A percentile compares a stretch with the other conserved stretches of the same genome.
These are phyloP conservation scores for Discostella pseudostelligera DNA, from an alignment of 108 stramenopile species.

Conservation along the genomic window DNA sequence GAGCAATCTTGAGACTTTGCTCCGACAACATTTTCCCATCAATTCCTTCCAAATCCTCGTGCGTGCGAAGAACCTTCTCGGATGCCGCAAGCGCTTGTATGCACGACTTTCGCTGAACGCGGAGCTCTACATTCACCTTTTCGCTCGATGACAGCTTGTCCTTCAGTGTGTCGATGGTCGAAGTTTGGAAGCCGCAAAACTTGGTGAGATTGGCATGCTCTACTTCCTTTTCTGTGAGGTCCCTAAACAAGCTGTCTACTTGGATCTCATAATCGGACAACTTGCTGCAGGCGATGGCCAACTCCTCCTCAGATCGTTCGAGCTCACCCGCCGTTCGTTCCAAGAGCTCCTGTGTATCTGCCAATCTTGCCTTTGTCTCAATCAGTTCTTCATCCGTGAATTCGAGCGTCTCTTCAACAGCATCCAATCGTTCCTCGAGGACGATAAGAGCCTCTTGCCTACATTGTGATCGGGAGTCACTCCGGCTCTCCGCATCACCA, in stretches of 20 bases:
- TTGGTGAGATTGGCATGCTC: conserved; percentile 24
- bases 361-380: conserved; percentile 22
- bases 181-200: conserved; percentile 27
- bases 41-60: conserved; percentile 33
- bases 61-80: conserved; percentile 38
- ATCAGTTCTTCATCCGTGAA: conserved; percentile 32
- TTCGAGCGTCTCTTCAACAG: conserved; percentile 22
- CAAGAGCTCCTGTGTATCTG: conserved; percentile 17
- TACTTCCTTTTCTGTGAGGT: conserved; percentile 12
- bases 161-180: conserved; percentile 22
- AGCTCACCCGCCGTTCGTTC: conserved; percentile 27
- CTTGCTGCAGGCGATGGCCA: conserved; percentile 17
- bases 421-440: conserved; percentile 27
- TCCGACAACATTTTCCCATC: conserved; percentile 25
- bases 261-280: conserved; percentile 7
- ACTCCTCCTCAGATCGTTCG: conserved; percentile 20
- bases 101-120: conserved; percentile 30
- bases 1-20: conserved; percentile 28
- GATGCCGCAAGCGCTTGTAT: conserved; percentile 29
- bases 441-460: not conserved
- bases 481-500: too few species aligned
- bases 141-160: conserved; percentile 16
- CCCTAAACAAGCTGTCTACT: conserved; percentile 11
- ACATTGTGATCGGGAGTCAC: conserved; percentile 1
- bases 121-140: conserved; percentile 20